Base-by-base conservation (phyloP, 345 rosid genomes). In the Passiflora organensis region DNA sequence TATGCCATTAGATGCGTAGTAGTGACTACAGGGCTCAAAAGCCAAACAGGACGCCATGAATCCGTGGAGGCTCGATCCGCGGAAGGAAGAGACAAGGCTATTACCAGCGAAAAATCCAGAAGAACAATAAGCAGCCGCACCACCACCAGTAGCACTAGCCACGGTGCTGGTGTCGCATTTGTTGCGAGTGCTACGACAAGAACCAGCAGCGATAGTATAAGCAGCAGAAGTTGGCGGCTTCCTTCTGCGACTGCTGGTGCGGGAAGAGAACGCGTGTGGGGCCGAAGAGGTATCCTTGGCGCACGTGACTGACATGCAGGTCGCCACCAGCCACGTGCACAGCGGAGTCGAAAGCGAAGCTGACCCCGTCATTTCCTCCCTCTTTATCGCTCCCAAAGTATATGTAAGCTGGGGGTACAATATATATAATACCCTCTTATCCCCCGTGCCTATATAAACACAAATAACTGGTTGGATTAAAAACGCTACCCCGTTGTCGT, bases 301-400 rank as follows among this genome's bases (percentile, higher is more conserved):
- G 76, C 74, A 74, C 56, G 80, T 43, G 79, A 76, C 71, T 32
- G 93, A 82, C 90, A 89, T 82, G 90, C 88, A 89, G 56, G 95
- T 80, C 4, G 93, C 90, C 58, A 84, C 80, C 17, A 89, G 66
- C 87, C 97, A 89, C 49, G 97, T 84, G 81, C 97, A 86, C 43
- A 89, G 49, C 54, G 97, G 90, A 74, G 86, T 75, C 11, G 91
- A 61, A 56, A 74, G 58, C 10, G 76, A 69, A 49, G 77, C 43
- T 25, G 58, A 50, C 49, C 67, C 67, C 43, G 56, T 41, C 67
- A 68, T 68, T 17, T n/a, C 37, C n/a, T 8, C 51, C 6, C 32
- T 47, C 32, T 28, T 28, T n/a, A n/a, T n/a, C n/a, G n/a, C n/a
- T 28, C 34, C 34, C 34, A 28, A 28, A 28, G 5, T 28, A 28